Percentiles rank a stretch among this genome's conserved stretches.
Conservation (phyloP, 2,329 filamentous ascomycete genomes). For the Botrytis sinoallii region DNA sequence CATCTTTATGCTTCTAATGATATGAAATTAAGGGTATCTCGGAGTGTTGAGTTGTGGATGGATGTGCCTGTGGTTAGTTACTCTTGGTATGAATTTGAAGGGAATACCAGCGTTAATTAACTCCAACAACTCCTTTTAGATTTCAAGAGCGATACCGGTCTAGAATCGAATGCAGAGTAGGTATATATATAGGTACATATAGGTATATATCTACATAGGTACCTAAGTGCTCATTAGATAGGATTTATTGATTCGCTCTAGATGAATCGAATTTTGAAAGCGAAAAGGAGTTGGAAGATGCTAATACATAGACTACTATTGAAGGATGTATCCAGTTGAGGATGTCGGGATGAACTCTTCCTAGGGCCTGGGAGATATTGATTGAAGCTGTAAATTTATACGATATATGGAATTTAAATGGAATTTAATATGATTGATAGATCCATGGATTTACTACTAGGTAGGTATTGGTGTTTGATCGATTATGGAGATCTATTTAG, state of each 20-base stretch:
- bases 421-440: neutral
- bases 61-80: neutral
- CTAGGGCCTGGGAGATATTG: neutral
- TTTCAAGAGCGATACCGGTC: neutral
- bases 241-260: neutral
- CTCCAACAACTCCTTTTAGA: neutral
- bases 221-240: neutral
- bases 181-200: too few species aligned
- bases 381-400: too few species aligned
- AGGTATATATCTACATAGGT: too few species aligned
- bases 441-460: neutral
- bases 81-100: neutral
- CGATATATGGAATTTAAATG: neutral
- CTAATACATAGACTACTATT: neutral
- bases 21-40: neutral
- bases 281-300: neutral
- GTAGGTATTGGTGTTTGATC: neutral
- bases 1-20: neutral
- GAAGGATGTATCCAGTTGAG: neutral
- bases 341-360: neutral
- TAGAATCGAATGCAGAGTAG: neutral
- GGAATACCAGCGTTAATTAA: neutral
- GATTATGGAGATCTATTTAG: neutral
- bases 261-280: neutral
- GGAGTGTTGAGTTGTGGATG: neutral